These are phyloP conservation scores for Ascochyta fabae DNA, from an alignment of 2,329 filamentous ascomycete species.

Conservation along the genomic window DNA sequence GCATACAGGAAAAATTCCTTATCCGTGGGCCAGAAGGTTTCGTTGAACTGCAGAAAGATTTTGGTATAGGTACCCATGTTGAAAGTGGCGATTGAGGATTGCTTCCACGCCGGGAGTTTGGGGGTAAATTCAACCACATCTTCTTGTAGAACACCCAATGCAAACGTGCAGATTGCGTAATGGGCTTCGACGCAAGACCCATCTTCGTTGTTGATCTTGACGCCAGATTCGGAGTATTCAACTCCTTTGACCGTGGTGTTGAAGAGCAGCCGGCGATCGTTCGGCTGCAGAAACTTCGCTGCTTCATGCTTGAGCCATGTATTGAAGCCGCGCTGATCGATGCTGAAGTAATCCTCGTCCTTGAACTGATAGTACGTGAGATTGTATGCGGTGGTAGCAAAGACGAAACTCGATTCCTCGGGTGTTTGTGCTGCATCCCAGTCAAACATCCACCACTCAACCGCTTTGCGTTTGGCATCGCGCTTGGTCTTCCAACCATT, in stretches of 20 bases:
- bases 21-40: constrained; percentile 68
- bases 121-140: constrained; percentile 65
- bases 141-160: constrained; percentile 71
- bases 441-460: constrained; percentile 67
- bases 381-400: constrained; percentile 64
- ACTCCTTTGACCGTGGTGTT: constrained; percentile 65
- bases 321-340: constrained; percentile 68
- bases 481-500: constrained; percentile 67
- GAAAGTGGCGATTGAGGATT: constrained; percentile 67
- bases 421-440: constrained; percentile 66
- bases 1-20: constrained; percentile 64
- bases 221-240: constrained; percentile 59
- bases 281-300: constrained; percentile 60
- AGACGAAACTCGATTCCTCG: constrained; percentile 63
- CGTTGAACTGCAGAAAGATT: constrained; percentile 72
- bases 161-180: constrained; percentile 72
- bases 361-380: constrained; percentile 68
- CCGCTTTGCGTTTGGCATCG: constrained; percentile 63
- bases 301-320: constrained; percentile 64
- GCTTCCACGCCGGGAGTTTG: constrained; percentile 68
- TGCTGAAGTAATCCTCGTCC: constrained; percentile 67
- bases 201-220: constrained; percentile 61
- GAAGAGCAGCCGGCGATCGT: constrained; percentile 65
- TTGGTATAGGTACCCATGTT: constrained; percentile 76
- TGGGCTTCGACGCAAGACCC: constrained; percentile 65